Base-by-base conservation (phyloP, 495 filamentous ascomycete genomes). In the Diplogelasinospora grovesii region DNA sequence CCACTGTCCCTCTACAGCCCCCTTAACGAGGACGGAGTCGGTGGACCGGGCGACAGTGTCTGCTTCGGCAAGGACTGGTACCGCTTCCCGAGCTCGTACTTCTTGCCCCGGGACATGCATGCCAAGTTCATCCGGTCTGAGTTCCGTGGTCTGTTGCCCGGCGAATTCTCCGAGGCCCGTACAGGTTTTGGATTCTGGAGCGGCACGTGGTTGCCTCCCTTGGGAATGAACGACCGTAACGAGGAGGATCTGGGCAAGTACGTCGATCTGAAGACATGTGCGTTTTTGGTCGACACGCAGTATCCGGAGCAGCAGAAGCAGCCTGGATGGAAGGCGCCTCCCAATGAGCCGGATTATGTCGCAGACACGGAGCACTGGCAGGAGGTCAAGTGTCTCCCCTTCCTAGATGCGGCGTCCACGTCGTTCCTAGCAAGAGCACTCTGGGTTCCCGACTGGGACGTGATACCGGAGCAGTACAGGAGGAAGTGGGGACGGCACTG, bases 21-120 rank as follows among this genome's bases (percentile, higher is more conserved):
- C 1, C 65, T 81, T 2, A 51, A 58, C 16, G 71, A 65, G 13
- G n/a, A n/a, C n/a, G n/a, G n/a, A n/a, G 40, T 81, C 5, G 67
- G 68, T 6, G 57, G 67, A 3, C 54, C 59, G 2, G 81, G 79
- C n/a, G 81, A 81, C 30, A 78, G 68, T 20, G 77, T 99, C 4
- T 99, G 93, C 61, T 74, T 95, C 32, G 89, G 84, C 28, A 97
- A 96, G 59, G 93, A 99, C 59, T 99, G 93, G 93, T 96, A 99
- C 57, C 85, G 93, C 33, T 99, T 94, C 54, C 93, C 93, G 8
- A 89, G 85, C 10, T 89, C 86, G 4, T 97, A 89, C 64, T 86
- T 89, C 58, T 70, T 99, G 1, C 93, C 93, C 0, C 60, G 79
- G 5, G 71, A 72, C 30, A 82, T 89, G 73, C 75, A 74, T 28